Base-by-base conservation (phyloP, 352 stramenopile genomes). In the Lagenidium sp. region DNA sequence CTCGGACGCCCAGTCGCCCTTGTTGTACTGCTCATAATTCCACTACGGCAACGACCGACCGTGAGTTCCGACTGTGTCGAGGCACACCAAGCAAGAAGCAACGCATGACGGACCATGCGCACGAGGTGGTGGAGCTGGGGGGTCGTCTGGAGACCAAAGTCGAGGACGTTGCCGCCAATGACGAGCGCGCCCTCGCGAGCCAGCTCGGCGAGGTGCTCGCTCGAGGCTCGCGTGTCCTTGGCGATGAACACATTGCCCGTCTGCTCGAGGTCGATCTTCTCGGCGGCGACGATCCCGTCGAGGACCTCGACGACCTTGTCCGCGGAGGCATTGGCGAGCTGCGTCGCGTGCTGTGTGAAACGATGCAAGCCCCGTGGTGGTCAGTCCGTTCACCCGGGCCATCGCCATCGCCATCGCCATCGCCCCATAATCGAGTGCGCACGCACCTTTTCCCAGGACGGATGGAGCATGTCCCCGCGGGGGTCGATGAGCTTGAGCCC, bases 41-140 rank as follows among this genome's bases (percentile, higher is more conserved):
- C 75, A 91, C 78, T 88, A 41, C 25, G 50, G 11, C 18, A 12
- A 39, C 21, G 29, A 47, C 21, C n/a, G n/a, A n/a, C n/a, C n/a
- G n/a, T n/a, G n/a, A n/a, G n/a, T n/a, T n/a, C n/a, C n/a, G n/a
- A n/a, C n/a, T n/a, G n/a, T n/a, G n/a, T n/a, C n/a, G n/a, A n/a
- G n/a, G n/a, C n/a, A n/a, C n/a, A n/a, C n/a, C n/a, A n/a, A n/a
- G n/a, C n/a, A n/a, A n/a, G n/a, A n/a, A n/a, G n/a, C 19, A 19
- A 49, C 2, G 10, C 20, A 19, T 30, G n/a, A 21, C 43, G 26
- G 66, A 88, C 85, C 67, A 97, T 95, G 52, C 94, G 77, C 11
- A 99, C 95, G 52, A 94, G 84, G 67, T 98, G 93, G 74, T 99
- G 96, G 22, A 99, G 65, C 70, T 97, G 86, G 19, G 96, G 96